phyloP scores from a whole-genome alignment of 2,329 filamentous ascomycete genomes.

The Colletotrichum orbiculare region DNA sequence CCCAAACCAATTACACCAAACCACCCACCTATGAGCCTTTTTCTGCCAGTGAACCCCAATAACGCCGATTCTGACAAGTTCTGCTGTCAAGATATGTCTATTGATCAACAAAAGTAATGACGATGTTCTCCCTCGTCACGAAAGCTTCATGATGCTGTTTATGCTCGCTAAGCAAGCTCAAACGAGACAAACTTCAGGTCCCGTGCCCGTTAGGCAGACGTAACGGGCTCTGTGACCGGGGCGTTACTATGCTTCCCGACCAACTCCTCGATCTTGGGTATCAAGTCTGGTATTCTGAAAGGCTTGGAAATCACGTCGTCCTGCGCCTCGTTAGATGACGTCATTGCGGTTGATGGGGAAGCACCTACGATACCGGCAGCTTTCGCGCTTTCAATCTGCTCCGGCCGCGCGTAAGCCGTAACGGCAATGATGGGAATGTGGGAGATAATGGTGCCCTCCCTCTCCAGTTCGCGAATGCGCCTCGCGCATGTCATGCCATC shows the following conservation, averaged over 20 bases:
- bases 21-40: conserved; percentile 21
- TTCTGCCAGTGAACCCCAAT: conserved; percentile 8
- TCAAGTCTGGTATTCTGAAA: conserved; percentile 78
- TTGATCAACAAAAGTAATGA: too few relatives aligned
- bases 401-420: conserved; percentile 81
- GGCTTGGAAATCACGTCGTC: conserved; percentile 84
- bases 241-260: conserved; percentile 53
- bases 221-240: conserved; percentile 38
- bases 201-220: conserved; percentile 5
- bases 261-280: conserved; percentile 73
- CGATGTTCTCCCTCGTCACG: neutral
- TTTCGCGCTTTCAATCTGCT: conserved; percentile 79
- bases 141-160: neutral
- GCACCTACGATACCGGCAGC: conserved; percentile 76
- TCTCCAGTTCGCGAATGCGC: conserved; percentile 75
- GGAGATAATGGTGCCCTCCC: conserved; percentile 66
- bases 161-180: conserved; percentile 3
- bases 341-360: conserved; percentile 12
- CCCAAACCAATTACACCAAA: conserved; percentile 10
- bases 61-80: conserved; percentile 13
- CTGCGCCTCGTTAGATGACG: conserved; percentile 45
- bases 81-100: too few relatives aligned
- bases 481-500: conserved; percentile 80
- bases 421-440: conserved; percentile 85
- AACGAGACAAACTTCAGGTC: neutral